These are phyloP conservation scores for Leishmania guyanensis DNA, from an alignment of 208 protist genomes.

Conservation along the genomic window DNA sequence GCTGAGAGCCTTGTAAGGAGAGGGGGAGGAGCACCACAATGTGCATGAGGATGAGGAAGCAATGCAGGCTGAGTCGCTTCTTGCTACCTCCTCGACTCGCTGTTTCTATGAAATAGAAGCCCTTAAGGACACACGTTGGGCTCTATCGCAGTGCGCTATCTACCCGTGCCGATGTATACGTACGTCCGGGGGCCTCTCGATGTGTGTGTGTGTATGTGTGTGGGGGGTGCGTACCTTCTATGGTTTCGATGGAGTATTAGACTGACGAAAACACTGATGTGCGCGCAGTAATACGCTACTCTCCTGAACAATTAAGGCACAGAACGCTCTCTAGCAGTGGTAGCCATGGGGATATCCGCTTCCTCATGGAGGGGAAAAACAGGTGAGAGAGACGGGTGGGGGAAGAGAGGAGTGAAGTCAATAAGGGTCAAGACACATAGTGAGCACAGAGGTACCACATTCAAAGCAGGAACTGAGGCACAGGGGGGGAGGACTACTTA, in stretches of 20 bases:
- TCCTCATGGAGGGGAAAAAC: background rate
- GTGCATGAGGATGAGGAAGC: background rate
- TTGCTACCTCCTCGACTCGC: background rate
- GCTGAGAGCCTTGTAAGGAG: background rate
- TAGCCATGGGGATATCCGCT: background rate
- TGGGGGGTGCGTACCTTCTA: background rate
- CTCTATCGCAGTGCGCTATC: background rate
- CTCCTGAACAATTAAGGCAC: background rate
- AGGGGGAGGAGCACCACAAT: background rate
- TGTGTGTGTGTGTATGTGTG: background rate
- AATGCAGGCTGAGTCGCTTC: background rate
- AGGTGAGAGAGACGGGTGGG: background rate
- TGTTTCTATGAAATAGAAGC: background rate
- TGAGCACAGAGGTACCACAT: background rate
- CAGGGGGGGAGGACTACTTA: background rate
- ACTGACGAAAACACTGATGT: background rate
- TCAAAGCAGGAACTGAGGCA: background rate
- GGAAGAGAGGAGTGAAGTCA: background rate
- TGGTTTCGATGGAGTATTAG: background rate
- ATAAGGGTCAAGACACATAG: background rate
- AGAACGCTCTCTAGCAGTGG: background rate
- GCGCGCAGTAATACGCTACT: background rate
- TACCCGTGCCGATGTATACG: background rate
- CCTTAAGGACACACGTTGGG: background rate
- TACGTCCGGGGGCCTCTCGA: background rate